Base-by-base conservation (phyloP, 2,329 filamentous ascomycete species). In the Hymenoscyphus salicellus region DNA sequence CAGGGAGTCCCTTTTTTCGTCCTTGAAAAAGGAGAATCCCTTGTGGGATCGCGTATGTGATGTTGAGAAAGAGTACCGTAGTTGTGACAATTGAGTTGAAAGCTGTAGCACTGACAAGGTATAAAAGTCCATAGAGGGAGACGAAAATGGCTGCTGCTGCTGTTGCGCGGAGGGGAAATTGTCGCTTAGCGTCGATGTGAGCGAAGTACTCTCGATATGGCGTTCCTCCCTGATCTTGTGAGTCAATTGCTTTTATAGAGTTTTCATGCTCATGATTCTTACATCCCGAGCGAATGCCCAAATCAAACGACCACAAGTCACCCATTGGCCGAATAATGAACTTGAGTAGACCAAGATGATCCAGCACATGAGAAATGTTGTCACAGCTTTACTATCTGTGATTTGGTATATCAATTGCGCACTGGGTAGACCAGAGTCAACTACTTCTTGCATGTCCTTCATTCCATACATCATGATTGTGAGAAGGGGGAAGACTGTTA, bases 21-120 rank as follows among this genome's bases (percentile, higher is more conserved):
- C 86, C 82, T 26, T 87, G 84, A 1, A 92, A 70, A 4, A 92
- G 78, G 7, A 83, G 88, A 66, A 92, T 86, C 17, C 92, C 77
- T 63, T 93, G 90, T 0, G 90, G 90, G 17, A 92, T 80, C 23
- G 87, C 89, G 75, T 92, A 93, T 0, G 88, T 90, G 2, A 87
- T 86, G 0, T 86, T 88, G 0, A 93, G 83, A 68, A 89, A 92
- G 73, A 92, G 91, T 5, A 89, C 92, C 1, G 89, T 89, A 1
- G 91, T 88, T 36, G 89, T 89, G 0, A 89, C 92, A 76, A 92
- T 92, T 16, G 85, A 87, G 79, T 88, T 89, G 79, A 93, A 93
- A 0, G 90, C 90, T 0, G 89, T 89, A 0, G 84, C 83, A 1
- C 86, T 90, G 20, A 89, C 90, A 68, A 93, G 91, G 79, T 90